These are phyloP conservation scores for Tricholoma matsutake DNA, from an alignment of 768 basidiomycete genomes.

Conservation along the genomic window DNA sequence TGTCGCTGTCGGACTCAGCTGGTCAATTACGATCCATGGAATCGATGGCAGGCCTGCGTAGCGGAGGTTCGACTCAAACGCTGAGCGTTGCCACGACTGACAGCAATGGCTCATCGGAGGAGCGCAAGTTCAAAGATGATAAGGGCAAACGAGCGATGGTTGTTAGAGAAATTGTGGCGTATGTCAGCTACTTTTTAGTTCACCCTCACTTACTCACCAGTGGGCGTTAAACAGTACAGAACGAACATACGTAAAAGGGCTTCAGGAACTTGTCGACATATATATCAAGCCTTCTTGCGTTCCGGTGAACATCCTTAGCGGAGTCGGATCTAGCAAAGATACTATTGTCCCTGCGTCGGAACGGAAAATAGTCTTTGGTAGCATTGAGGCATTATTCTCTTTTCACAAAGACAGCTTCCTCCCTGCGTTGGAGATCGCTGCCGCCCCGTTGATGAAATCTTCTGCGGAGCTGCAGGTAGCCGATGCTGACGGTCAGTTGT, in stretches of 20 bases:
- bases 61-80: constrained; percentile 60
- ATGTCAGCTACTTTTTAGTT: constrained; percentile 30
- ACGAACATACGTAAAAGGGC: constrained; percentile 89
- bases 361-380: constrained; percentile 88
- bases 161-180: constrained; percentile 90
- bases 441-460: constrained; percentile 60
- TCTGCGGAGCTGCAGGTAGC: constrained; percentile 41
- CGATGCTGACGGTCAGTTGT: constrained; percentile 72
- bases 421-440: constrained; percentile 81
- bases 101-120: constrained; percentile 70
- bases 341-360: constrained; percentile 83
- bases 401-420: constrained; percentile 94
- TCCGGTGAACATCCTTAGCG: constrained; percentile 66
- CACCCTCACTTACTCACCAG: constrained; percentile 13
- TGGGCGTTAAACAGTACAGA: constrained; percentile 65
- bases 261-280: constrained; percentile 91
- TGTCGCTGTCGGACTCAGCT: constrained; percentile 38
- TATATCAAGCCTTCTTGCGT: constrained; percentile 86
- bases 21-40: constrained; percentile 65
- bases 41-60: constrained; percentile 57
- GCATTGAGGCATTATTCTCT: constrained; percentile 83
- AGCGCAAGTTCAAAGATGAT: constrained; percentile 91
- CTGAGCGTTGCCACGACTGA: constrained; percentile 74
- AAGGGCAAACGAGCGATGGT: constrained; percentile 79
- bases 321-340: constrained; percentile 73